Base-by-base conservation (phyloP, 129 eudicot species). In the Dittrichia graveolens region DNA sequence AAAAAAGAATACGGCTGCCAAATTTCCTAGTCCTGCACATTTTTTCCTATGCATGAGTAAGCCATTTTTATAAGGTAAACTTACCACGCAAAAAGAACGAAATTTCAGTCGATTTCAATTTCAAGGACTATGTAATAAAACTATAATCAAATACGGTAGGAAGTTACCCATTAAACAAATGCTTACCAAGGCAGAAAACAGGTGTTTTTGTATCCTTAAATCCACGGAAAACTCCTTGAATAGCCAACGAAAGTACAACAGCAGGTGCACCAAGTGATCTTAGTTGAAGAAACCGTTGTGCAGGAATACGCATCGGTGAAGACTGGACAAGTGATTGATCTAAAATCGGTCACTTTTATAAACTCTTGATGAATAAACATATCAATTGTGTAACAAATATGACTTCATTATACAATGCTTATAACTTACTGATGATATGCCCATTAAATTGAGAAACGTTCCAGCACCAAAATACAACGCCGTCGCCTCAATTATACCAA, bases 191-290 rank as follows among this genome's bases (percentile, higher is more conserved):
- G 66, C 92, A 87, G 48, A 81, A 59, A 9, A 87, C 87, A 48
- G 89, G 86, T 10, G 92, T 87, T 74, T 80, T 79, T 14, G 92
- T 87, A 70, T 87, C 92, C 76, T 87, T 87, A 18, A 87, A 87
- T 41, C 92, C 92, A 61, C 92, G 92, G 56, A 87, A 81, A 65
- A 87, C 71, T 16, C 92, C 92, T 76, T 81, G 89, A 68, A 87
- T 79, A 15, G 92, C 92, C 31, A 87, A 78, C 2, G 82, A 87
- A 69, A 87, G 83, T 15, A 87, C 89, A 61, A 79, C 92, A 15
- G 92, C 92, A 35, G 92, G 92, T 45, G 87, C 85, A 63, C 92
- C 92, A 74, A 84, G 75, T 61, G 92, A 85, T 73, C 92, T 81
- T 75, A 87, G 89, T 74, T 84, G 80, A 76, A 87, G 92, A 84